Evolutionary conservation across 1,284 basidiomycete species (phyloP).

Genomic region (Stygiomarasmius scandens): DNA sequence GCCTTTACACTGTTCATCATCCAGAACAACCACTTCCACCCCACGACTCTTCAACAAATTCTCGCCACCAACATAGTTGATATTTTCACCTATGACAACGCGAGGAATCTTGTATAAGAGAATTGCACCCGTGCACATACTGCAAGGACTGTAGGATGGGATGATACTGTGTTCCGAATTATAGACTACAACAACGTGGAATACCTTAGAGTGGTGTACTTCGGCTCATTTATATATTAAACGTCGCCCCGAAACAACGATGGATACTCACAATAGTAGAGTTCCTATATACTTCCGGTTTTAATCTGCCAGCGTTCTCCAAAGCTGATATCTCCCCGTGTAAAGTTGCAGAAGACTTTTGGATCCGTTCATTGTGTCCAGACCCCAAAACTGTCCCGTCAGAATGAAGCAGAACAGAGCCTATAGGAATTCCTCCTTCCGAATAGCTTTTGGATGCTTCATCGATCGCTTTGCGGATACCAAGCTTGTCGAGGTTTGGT

Average conservation of each 20-base stretch:
- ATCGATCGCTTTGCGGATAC: constrained; percentile 37
- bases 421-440: constrained; percentile 64
- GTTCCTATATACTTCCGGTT: constrained; percentile 38
- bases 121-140: constrained; percentile 65
- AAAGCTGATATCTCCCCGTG: constrained; percentile 60
- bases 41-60: constrained; percentile 49
- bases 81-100: constrained; percentile 63
- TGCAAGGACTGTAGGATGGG: constrained; percentile 52
- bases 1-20: constrained; percentile 46
- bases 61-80: constrained; percentile 52
- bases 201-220: constrained; percentile 56
- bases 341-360: constrained; percentile 53
- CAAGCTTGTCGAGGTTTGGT: constrained; percentile 23
- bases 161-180: neutral
- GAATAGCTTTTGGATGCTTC: constrained; percentile 46
- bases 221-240: too few species aligned
- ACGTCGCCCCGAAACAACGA: too few species aligned
- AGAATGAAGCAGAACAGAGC: constrained; percentile 29
- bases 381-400: constrained; percentile 34
- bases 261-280: constrained; percentile 52
- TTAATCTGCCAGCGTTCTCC: constrained; percentile 42
- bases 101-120: constrained; percentile 61
- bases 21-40: constrained; percentile 54
- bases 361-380: constrained; percentile 57
- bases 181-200: neutral